Evolutionary conservation across 805 yeast genomes (phyloP).

Genomic region (Maudiozyma turicensis): DNA sequence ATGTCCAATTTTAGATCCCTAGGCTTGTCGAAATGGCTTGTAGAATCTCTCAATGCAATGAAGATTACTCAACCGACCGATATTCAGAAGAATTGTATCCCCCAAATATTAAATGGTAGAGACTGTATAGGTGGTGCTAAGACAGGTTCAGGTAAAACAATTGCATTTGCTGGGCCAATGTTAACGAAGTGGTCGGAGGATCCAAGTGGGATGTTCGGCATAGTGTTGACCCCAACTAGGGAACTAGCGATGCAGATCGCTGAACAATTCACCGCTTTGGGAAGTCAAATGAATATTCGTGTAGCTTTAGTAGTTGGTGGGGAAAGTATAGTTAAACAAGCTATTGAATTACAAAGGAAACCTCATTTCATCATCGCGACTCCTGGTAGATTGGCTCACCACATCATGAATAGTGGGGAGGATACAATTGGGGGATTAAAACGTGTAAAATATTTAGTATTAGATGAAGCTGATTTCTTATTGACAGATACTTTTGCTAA

Average conservation of each 20-base stretch:
- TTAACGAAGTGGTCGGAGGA: constrained; percentile 89
- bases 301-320: constrained; percentile 91
- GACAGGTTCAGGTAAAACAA: constrained; percentile 96
- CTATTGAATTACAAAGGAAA: constrained; percentile 63
- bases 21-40: constrained; percentile 82
- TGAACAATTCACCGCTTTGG: constrained; percentile 89
- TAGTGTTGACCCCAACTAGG: constrained; percentile 83
- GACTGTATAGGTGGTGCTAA: constrained; percentile 98
- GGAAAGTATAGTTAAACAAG: constrained; percentile 83
- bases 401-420: constrained; percentile 76
- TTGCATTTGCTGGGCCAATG: constrained; percentile 98
- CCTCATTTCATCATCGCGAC: constrained; percentile 97
- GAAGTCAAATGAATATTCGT: constrained; percentile 77
- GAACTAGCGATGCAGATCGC: constrained; percentile 95
- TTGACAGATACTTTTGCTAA: constrained; percentile 75
- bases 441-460: constrained; percentile 69
- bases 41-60: constrained; percentile 73
- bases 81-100: constrained; percentile 84
- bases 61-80: constrained; percentile 73
- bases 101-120: constrained; percentile 62
- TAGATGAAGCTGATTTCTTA: constrained; percentile 94
- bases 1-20: constrained; percentile 22
- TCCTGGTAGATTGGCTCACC: constrained; percentile 93
- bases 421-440: constrained; percentile 46
- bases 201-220: constrained; percentile 86